Percentiles rank a stretch among this genome's conserved stretches.
These are phyloP conservation scores for Chlamydomonas eustigma DNA, from an alignment of 139 green algal genomes.

Conservation along the genomic window DNA sequence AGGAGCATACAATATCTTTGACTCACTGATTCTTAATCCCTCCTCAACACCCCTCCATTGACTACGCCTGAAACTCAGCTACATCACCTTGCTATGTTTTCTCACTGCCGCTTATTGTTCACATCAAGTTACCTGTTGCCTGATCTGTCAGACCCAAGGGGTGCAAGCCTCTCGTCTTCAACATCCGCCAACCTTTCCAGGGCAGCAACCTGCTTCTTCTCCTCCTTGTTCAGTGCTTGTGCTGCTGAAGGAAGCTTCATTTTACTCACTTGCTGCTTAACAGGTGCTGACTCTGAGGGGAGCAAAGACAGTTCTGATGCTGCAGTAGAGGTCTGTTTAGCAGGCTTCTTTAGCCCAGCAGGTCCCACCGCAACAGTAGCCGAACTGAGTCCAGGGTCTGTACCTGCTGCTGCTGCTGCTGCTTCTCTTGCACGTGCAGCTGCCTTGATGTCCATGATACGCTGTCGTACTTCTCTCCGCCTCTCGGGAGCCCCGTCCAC, in stretches of 20 bases:
- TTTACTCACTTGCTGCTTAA: neutral
- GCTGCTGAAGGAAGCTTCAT: constrained; percentile 4
- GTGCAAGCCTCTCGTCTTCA: neutral
- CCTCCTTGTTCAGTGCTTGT: constrained; percentile 2
- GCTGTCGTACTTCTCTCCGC: neutral
- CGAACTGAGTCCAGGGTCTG: neutral
- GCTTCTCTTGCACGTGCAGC: neutral
- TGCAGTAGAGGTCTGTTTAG: constrained; percentile 8
- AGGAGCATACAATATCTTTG: neutral
- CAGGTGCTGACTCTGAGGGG: neutral
- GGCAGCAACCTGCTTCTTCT: neutral
- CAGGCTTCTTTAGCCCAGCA: neutral
- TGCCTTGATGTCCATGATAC: neutral
- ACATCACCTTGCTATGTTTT: constrained; percentile 2
- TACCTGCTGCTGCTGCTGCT: neutral
- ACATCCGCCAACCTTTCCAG: neutral
- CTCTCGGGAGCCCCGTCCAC: neutral
- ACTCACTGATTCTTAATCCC: neutral
- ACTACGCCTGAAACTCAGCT: too few relatives aligned
- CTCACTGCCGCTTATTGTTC: too few relatives aligned
- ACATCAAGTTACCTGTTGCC: constrained; percentile 23
- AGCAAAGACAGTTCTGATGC: neutral
- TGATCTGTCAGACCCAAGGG: neutral
- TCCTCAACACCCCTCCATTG: too few relatives aligned
- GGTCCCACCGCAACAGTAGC: constrained; percentile 5